Conservation (phyloP, 1,284 basidiomycete species). For the Leccinum angustisporum region DNA sequence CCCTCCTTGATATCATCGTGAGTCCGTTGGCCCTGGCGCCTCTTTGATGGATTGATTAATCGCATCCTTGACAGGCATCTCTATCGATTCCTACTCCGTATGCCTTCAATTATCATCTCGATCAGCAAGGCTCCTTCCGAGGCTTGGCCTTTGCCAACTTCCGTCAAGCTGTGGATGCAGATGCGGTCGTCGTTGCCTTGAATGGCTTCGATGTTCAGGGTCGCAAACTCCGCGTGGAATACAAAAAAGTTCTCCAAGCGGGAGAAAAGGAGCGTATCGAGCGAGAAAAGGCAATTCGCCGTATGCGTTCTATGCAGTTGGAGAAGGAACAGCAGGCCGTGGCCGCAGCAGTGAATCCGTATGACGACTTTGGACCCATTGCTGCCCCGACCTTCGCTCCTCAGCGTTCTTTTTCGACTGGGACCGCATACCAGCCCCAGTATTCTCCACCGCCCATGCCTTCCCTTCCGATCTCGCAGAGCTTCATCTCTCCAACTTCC, state of each 20-base stretch:
- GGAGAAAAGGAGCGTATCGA: slow-evolving; percentile 99
- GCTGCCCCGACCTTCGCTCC: slow-evolving; percentile 52
- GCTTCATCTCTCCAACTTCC: slow-evolving; percentile 49
- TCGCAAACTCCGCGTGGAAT: slow-evolving; percentile 97
- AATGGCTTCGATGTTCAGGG: slow-evolving; percentile 97
- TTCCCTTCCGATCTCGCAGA: slow-evolving; percentile 56
- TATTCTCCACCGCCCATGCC: slow-evolving; percentile 61
- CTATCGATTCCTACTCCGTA: slow-evolving; percentile 97
- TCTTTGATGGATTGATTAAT: slow-evolving; percentile 19
- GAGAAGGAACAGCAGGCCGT: slow-evolving; percentile 68
- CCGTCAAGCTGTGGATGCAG: slow-evolving; percentile 86
- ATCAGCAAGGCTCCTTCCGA: slow-evolving; percentile 93
- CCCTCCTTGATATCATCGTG: slow-evolving; percentile 94
- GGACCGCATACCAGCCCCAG: slow-evolving; percentile 55
- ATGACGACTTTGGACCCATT: slow-evolving; percentile 68
- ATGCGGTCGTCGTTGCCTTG: slow-evolving; percentile 92
- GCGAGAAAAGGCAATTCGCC: slow-evolving; percentile 96
- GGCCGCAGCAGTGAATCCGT: slow-evolving; percentile 27
- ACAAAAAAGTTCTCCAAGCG: slow-evolving; percentile 98
- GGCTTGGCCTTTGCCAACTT: slow-evolving; percentile 99
- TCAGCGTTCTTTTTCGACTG: slow-evolving; percentile 64
- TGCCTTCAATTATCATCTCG: slow-evolving; percentile 98
- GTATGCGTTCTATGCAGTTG: slow-evolving; percentile 96
- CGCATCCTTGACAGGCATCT: slow-evolving; percentile 60
- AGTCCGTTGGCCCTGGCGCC: slow-evolving; percentile 34